A percentile compares a stretch with the other conserved stretches of the same genome.
phyloP scores from a whole-genome alignment of 805 yeast genomes.

The Lipomyces mesembrius region DNA sequence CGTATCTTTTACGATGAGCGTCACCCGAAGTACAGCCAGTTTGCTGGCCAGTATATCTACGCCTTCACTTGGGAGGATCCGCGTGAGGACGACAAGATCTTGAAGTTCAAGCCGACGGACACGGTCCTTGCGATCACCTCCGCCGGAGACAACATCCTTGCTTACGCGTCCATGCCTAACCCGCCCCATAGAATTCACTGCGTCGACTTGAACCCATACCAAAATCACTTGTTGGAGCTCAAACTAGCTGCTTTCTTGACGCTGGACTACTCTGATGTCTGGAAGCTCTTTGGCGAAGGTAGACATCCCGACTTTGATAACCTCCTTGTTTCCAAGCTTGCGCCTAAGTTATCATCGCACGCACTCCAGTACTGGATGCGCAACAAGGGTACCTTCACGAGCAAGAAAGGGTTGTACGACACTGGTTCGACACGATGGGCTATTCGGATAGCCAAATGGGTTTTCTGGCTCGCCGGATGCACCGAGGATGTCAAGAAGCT shows the following conservation, averaged over 20 bases:
- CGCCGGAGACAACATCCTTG: conserved; percentile 80
- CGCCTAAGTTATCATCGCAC: conserved; percentile 75
- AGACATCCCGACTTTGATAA: conserved; percentile 58
- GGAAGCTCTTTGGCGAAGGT: conserved; percentile 82
- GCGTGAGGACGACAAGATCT: conserved; percentile 71
- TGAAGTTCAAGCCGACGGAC: conserved; percentile 64
- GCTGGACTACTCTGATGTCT: conserved; percentile 61
- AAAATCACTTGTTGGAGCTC: conserved; percentile 77
- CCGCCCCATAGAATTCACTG: conserved; percentile 82
- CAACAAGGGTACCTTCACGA: conserved; percentile 63
- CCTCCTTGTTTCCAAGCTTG: conserved; percentile 58
- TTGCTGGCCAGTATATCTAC: conserved; percentile 77
- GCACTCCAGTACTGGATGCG: conserved; percentile 82
- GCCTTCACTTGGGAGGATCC: conserved; percentile 95
- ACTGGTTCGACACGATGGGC: conserved; percentile 92
- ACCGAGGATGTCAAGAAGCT: conserved; percentile 57
- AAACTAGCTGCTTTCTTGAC: conserved; percentile 72
- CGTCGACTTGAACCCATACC: conserved; percentile 82
- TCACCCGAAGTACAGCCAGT: conserved; percentile 68
- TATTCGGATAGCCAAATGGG: conserved; percentile 63
- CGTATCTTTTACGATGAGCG: conserved; percentile 79
- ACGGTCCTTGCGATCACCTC: conserved; percentile 82
- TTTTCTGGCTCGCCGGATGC: conserved; percentile 63
- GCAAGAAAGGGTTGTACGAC: conserved; percentile 70
- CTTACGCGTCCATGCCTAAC: conserved; percentile 71